Percentiles rank a stretch among this genome's conserved stretches.
Evolutionary conservation across 495 filamentous ascomycete genomes (phyloP).

Genomic region (Podospora australis): DNA sequence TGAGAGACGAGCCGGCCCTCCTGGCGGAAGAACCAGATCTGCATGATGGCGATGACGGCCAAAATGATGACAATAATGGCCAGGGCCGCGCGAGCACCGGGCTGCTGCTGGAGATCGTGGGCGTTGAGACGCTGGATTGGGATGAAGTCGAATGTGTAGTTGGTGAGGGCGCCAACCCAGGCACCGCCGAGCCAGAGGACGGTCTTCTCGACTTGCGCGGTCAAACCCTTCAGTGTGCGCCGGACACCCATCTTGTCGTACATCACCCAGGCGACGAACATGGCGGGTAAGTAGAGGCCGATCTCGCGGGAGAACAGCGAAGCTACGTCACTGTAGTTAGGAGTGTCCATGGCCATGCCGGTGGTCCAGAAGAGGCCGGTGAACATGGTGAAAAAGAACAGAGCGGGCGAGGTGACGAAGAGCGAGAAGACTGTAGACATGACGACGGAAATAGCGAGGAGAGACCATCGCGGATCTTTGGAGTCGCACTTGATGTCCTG

Average conservation of each 20-base stretch:
- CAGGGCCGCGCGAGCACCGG: constrained; percentile 68
- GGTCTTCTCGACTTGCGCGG: constrained; percentile 63
- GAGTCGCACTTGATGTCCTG: constrained; percentile 43
- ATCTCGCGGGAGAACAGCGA: constrained; percentile 59
- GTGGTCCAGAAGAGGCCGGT: constrained; percentile 68
- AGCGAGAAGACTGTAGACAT: constrained; percentile 62
- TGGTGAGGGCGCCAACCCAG: constrained; percentile 75
- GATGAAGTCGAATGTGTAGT: constrained; percentile 79
- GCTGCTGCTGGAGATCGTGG: constrained; percentile 69
- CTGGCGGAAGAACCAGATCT: constrained; percentile 66
- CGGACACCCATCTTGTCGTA: constrained; percentile 55
- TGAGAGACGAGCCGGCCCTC: constrained; percentile 62
- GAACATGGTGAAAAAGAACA: constrained; percentile 68
- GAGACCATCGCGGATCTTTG: constrained; percentile 17
- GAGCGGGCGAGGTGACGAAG: constrained; percentile 59
- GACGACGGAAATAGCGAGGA: constrained; percentile 63
- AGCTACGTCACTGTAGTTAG: constrained; percentile 42
- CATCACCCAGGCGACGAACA: constrained; percentile 68
- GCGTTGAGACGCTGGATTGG: constrained; percentile 70
- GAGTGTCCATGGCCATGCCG: constrained; percentile 73
- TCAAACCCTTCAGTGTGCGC: constrained; percentile 47
- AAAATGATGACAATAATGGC: constrained; percentile 59
- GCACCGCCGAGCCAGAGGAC: constrained; percentile 68
- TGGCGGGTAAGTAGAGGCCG: constrained; percentile 68
- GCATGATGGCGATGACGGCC: constrained; percentile 50